Conservation (phyloP, 2,329 filamentous ascomycete genomes). For the Trichoderma semiorbis region DNA sequence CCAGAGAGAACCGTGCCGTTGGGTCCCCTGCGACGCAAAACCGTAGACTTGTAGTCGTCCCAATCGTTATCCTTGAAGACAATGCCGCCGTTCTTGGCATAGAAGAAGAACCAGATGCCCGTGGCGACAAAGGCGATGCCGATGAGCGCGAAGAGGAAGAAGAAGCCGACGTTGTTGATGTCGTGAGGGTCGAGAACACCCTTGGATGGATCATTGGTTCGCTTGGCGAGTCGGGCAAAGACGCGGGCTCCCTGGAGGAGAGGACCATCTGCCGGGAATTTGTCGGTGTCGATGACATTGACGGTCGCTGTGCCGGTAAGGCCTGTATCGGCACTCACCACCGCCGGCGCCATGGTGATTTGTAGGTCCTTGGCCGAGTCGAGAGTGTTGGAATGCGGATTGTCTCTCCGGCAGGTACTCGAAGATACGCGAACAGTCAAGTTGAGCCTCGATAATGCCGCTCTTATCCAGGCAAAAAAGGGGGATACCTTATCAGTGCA, state of each 20-base stretch:
- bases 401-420: constrained; percentile 13
- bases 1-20: constrained; percentile 83
- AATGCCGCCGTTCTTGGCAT: constrained; percentile 95
- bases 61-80: constrained; percentile 81
- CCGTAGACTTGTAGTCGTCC: constrained; percentile 98
- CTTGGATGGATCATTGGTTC: constrained; percentile 37
- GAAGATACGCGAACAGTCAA: background rate
- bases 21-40: constrained; percentile 81
- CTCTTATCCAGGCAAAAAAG: constrained; percentile 24
- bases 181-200: constrained; percentile 53
- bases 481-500: constrained; percentile 10
- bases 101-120: constrained; percentile 97
- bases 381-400: constrained; percentile 24
- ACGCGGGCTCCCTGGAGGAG: constrained; percentile 40
- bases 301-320: constrained; percentile 23
- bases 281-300: constrained; percentile 16
- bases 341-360: constrained; percentile 39
- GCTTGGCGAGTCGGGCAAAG: constrained; percentile 32
- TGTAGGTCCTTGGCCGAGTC: too few species aligned
- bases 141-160: constrained; percentile 82
- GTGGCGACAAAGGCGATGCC: constrained; percentile 70
- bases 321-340: constrained; percentile 31
- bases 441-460: constrained; percentile 9
- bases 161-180: constrained; percentile 68
- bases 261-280: constrained; percentile 37